Conservation (phyloP, 2,329 filamentous ascomycete species). For the Pestalotiopsis sp. region DNA sequence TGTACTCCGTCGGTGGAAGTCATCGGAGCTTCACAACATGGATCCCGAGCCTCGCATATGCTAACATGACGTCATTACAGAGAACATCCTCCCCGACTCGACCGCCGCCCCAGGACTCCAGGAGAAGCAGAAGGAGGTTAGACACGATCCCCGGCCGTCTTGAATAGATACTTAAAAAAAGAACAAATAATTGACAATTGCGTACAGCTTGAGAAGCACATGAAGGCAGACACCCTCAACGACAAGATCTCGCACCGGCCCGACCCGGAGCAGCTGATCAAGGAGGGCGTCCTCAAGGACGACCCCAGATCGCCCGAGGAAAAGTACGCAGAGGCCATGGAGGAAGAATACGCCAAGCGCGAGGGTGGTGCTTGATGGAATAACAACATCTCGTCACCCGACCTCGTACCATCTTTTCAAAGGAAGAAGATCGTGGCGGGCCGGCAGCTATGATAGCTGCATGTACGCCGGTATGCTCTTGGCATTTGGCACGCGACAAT, state of each 20-base stretch:
- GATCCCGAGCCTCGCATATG: conserved; percentile 2
- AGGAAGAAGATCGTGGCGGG: not conserved
- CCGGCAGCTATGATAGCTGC: not conserved
- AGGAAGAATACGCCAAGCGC: conserved; percentile 64
- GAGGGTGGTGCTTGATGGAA: conserved; percentile 56
- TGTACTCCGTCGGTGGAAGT: not conserved
- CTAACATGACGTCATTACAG: conserved; percentile 42
- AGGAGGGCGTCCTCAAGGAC: conserved; percentile 75
- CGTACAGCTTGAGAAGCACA: conserved; percentile 71
- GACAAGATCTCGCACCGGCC: conserved; percentile 82
- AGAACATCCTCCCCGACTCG: conserved; percentile 83
- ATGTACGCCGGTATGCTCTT: not conserved
- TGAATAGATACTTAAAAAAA: too few species aligned
- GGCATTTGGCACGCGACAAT: not conserved
- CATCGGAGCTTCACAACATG: not conserved
- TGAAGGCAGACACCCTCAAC: conserved; percentile 83
- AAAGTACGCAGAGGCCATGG: conserved; percentile 61
- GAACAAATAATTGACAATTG: not conserved
- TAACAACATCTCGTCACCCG: not conserved
- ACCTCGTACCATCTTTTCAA: not conserved
- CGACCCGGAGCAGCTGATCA: conserved; percentile 71
- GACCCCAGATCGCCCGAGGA: conserved; percentile 60
- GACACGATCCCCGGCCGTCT: conserved; percentile 13
- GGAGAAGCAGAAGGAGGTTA: conserved; percentile 74
- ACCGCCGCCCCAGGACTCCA: conserved; percentile 76